These are phyloP conservation scores for Trypanosoma melophagium DNA, from an alignment of 208 protist genomes.

Conservation along the genomic window DNA sequence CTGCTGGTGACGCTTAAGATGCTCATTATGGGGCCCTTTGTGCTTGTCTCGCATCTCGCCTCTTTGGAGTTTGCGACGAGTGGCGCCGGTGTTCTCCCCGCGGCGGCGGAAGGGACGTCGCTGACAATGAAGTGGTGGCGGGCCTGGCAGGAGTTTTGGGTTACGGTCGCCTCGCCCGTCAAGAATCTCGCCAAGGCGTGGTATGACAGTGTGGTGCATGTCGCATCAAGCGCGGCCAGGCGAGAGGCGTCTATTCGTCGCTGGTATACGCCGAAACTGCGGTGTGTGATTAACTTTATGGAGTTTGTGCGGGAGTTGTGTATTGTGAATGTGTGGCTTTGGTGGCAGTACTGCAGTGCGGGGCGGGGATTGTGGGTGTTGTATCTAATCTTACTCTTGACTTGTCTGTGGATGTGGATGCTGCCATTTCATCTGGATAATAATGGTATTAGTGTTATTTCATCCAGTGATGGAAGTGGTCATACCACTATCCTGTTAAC, in stretches of 20 bases:
- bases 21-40: constrained; percentile 50
- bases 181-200: constrained; percentile 81
- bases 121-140: constrained; percentile 61
- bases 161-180: constrained; percentile 69
- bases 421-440: too few species aligned
- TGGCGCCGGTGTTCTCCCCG: constrained; percentile 28
- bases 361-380: constrained; percentile 16
- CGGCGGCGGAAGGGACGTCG: constrained; percentile 46
- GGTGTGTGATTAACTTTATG: constrained; percentile 12
- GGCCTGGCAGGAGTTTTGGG: constrained; percentile 76
- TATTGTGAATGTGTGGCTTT: constrained; percentile 33
- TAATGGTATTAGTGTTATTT: too few species aligned
- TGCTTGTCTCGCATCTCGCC: constrained; percentile 45
- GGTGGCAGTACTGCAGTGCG: constrained; percentile 26
- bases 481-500: too few species aligned
- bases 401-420: not conserved
- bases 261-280: constrained; percentile 45
- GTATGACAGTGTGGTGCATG: constrained; percentile 70
- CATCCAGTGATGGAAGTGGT: too few species aligned
- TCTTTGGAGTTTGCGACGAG: constrained; percentile 27
- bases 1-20: constrained; percentile 43
- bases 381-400: not conserved
- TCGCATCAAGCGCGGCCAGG: constrained; percentile 37
- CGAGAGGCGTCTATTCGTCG: constrained; percentile 75
- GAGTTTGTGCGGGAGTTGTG: constrained; percentile 32